phyloP scores from a whole-genome alignment of 2,329 filamentous ascomycete species.

The Lachnellula willkommii region DNA sequence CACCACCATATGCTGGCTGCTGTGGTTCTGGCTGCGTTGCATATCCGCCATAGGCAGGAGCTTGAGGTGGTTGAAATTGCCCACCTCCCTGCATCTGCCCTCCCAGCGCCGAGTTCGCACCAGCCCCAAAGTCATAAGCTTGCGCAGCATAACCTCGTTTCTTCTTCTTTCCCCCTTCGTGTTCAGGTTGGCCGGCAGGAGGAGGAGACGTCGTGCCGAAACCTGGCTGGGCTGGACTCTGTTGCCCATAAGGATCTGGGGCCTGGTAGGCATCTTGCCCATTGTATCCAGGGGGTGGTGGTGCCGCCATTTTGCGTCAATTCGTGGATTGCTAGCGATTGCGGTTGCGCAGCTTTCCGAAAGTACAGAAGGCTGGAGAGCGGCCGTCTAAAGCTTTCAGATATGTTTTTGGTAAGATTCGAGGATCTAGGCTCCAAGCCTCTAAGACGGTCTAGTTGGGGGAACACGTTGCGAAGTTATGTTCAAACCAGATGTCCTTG shows the following conservation, averaged over 20 bases:
- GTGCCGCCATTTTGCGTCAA: conserved; percentile 40
- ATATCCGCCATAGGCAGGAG: conserved; percentile 34
- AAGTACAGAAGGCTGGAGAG: conserved; percentile 7
- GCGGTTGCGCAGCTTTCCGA: neutral
- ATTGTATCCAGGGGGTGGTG: conserved; percentile 47
- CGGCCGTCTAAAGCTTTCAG: neutral
- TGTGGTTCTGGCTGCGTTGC: conserved; percentile 24
- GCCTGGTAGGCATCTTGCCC: conserved; percentile 36
- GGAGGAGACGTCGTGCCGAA: conserved; percentile 25
- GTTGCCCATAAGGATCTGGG: conserved; percentile 43
- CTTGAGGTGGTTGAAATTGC: conserved; percentile 37
- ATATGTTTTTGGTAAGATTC: conserved; percentile 9
- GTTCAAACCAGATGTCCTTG: conserved; percentile 7
- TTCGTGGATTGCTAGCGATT: neutral
- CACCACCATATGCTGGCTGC: conserved; percentile 28
- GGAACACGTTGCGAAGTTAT: conserved; percentile 28
- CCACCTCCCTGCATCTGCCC: conserved; percentile 59
- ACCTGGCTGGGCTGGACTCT: conserved; percentile 34
- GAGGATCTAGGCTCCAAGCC: conserved; percentile 13
- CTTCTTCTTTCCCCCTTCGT: conserved; percentile 64
- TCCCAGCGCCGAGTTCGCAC: conserved; percentile 69
- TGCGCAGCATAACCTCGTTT: conserved; percentile 92
- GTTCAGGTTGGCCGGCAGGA: conserved; percentile 33
- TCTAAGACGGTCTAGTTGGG: conserved; percentile 13
- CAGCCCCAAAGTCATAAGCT: conserved; percentile 86